Base-by-base conservation (phyloP, 306 rosid species). In the Gastrolobium bilobum region DNA sequence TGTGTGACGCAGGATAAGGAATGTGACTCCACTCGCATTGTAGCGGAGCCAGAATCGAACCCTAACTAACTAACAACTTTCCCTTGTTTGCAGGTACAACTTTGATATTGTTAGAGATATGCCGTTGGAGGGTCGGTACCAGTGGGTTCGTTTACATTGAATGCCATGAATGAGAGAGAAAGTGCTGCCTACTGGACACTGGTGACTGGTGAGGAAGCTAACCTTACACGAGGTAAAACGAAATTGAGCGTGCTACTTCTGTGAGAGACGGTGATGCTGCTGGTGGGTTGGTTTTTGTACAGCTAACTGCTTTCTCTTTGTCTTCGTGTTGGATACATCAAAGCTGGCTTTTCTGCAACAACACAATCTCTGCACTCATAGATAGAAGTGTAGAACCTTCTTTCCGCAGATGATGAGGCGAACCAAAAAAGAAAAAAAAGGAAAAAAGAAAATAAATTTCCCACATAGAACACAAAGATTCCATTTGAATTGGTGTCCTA, bases 121-220 rank as follows among this genome's bases (percentile, higher is more conserved):
- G 90, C 99, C 99, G 30, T 81, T 95, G 88, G 91, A 91, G 84
- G 99, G 99, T 57, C 92, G 90, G 71, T 95, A 87, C 89, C 85
- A 87, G 74, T 95, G 99, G 99, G 75, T 95, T 84, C 93, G 88
- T 68, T 84, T 88, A 89, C 83, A 86, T 83, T 90, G 90, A 90
- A 87, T 71, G 87, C 86, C 86, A 51, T 88, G 75, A 84, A 70
- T 33, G 51, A 35, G 5, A 31, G 68, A 30, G 52, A 40, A 42
- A 68, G 83, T 52, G 65, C 29, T 46, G 59, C 53, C 69, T 40
- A 64, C 47, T 31, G 40, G 33, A 37, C 51, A 65, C 33, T 10
- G 70, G 51, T 10, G 14, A 54, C n/a, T 44, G 40, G 54, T 35
- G 37, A 29, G 46, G 42, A 71, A 62, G 68, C 79, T 88, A 85